Evolutionary conservation across 1,284 basidiomycete genomes (phyloP).

Genomic region (Pyrrhoderma lamaoense): DNA sequence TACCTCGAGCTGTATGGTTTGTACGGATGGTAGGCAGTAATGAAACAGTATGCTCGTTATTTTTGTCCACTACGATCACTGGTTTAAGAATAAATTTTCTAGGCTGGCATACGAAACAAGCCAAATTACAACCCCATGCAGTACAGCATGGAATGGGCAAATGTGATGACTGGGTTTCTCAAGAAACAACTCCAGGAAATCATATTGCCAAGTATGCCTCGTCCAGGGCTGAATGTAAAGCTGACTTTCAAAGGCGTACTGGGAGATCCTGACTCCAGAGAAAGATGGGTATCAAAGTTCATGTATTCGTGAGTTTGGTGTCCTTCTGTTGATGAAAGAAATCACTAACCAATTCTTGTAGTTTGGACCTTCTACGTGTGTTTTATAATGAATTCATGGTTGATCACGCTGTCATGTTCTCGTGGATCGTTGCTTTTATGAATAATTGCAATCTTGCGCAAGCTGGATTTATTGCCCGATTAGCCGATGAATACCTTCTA

Average conservation of each 20-base stretch:
- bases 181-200: constrained; percentile 87
- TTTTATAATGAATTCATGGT: constrained; percentile 81
- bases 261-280: constrained; percentile 58
- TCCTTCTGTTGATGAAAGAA: constrained; percentile 17
- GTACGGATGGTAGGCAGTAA: constrained; percentile 91
- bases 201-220: constrained; percentile 69
- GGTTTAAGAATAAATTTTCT: constrained; percentile 2
- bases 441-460: constrained; percentile 75
- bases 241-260: constrained; percentile 73
- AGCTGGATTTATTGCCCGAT: constrained; percentile 69
- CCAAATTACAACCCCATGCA: constrained; percentile 69
- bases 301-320: constrained; percentile 56
- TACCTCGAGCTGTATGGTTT: constrained; percentile 91
- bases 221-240: constrained; percentile 68
- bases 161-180: constrained; percentile 79
- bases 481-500: constrained; percentile 75
- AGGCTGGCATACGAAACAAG: constrained; percentile 70
- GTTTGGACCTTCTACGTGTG: constrained; percentile 66
- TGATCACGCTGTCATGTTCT: constrained; percentile 72
- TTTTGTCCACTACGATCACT: constrained; percentile 6
- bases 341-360: constrained; percentile 26
- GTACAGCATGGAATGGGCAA: constrained; percentile 89
- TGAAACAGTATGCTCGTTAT: constrained; percentile 59
- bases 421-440: constrained; percentile 82
- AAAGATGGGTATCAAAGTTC: constrained; percentile 77